phyloP scores from a whole-genome alignment of 2,329 filamentous ascomycete genomes.

The Clonostachys rhizophaga region DNA sequence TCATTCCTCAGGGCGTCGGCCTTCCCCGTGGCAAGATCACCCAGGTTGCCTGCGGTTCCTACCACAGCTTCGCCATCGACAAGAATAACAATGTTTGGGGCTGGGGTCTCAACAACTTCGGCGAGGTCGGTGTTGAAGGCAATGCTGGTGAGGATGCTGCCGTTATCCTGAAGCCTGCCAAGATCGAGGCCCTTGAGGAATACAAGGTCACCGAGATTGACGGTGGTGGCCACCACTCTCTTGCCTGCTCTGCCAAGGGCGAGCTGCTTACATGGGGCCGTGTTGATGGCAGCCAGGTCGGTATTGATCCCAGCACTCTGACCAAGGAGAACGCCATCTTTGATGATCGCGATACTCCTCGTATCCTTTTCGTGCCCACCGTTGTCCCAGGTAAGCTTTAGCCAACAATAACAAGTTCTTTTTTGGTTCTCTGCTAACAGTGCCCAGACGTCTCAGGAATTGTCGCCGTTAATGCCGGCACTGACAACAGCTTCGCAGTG shows the following conservation, averaged over 20 bases:
- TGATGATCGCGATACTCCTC: constrained; percentile 57
- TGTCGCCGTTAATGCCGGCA: constrained; percentile 52
- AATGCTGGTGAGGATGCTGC: constrained; percentile 50
- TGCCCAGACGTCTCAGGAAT: constrained; percentile 45
- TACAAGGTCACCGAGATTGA: constrained; percentile 63
- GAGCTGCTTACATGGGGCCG: constrained; percentile 58
- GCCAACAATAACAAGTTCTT: neutral
- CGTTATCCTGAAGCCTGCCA: constrained; percentile 66
- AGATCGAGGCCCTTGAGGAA: constrained; percentile 60
- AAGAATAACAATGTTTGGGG: constrained; percentile 66
- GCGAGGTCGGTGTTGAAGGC: constrained; percentile 65
- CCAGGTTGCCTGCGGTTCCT: constrained; percentile 60
- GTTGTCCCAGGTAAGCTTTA: constrained; percentile 34
- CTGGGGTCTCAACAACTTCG: constrained; percentile 87
- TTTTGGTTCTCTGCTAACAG: neutral
- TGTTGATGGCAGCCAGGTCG: constrained; percentile 46
- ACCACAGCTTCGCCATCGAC: constrained; percentile 79
- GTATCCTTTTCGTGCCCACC: constrained; percentile 52
- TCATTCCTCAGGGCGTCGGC: constrained; percentile 55
- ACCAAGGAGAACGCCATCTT: constrained; percentile 50
- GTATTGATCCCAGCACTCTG: constrained; percentile 48
- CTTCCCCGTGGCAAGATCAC: constrained; percentile 53
- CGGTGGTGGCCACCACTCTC: constrained; percentile 72
- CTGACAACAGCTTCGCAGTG: constrained; percentile 72
- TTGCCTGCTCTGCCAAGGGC: constrained; percentile 53